These are phyloP conservation scores for Microsporum ferrugineum DNA, from an alignment of 2,329 filamentous ascomycete species.

Conservation along the genomic window DNA sequence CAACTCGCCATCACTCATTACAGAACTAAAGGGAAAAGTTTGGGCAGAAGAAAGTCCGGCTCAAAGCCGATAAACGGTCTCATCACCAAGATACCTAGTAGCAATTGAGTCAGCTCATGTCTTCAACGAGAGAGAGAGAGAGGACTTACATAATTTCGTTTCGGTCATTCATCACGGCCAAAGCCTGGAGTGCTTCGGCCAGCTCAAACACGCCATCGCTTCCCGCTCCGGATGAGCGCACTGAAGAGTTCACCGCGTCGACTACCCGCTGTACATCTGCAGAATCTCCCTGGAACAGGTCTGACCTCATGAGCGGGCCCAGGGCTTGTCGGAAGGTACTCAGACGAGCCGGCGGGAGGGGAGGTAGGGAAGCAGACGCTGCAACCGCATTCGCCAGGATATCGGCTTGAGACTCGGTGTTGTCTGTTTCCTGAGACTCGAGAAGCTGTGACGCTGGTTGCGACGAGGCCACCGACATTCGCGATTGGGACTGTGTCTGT, in stretches of 20 bases:
- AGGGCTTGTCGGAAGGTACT: slow-evolving; percentile 66
- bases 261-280: slow-evolving; percentile 66
- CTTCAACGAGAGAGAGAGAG: slow-evolving; percentile 26
- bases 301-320: slow-evolving; percentile 69
- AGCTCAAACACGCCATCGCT: slow-evolving; percentile 51
- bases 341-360: slow-evolving; percentile 53
- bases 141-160: slow-evolving; percentile 84
- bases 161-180: slow-evolving; percentile 65
- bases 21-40: not conserved
- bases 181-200: slow-evolving; percentile 62
- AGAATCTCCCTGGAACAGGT: slow-evolving; percentile 70
- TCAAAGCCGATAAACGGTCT: slow-evolving; percentile 60
- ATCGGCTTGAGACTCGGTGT: slow-evolving; percentile 11
- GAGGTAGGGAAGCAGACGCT: slow-evolving; percentile 32
- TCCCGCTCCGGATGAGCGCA: slow-evolving; percentile 41
- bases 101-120: slow-evolving; percentile 5
- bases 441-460: slow-evolving; percentile 61
- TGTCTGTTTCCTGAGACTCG: slow-evolving; percentile 38
- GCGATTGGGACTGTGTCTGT: slow-evolving; percentile 30
- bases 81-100: slow-evolving; percentile 40
- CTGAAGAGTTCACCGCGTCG: slow-evolving; percentile 62
- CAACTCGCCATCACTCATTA: not conserved
- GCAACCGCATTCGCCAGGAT: slow-evolving; percentile 6
- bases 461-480: slow-evolving; percentile 65
- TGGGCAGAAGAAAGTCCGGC: not conserved